Conservation (phyloP, 2,329 filamentous ascomycete genomes). For the Fusarium haematococcum region DNA sequence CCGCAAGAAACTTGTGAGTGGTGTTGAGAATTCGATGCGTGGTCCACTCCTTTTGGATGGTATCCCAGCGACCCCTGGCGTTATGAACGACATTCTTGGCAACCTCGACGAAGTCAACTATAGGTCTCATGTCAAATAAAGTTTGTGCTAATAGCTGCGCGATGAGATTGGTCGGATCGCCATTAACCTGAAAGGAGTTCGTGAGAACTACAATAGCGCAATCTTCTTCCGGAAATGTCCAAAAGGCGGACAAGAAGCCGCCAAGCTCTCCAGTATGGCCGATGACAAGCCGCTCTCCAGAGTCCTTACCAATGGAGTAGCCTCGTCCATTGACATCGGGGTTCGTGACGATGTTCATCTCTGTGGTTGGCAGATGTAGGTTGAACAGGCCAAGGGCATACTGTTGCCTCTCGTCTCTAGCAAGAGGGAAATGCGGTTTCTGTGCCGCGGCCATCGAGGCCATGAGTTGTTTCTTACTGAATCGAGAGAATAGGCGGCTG, state of each 20-base stretch:
- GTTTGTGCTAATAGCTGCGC: background rate
- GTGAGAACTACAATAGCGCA: slow-evolving; percentile 3
- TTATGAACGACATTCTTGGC: background rate
- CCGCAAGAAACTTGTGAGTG: no score
- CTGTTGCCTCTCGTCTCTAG: background rate
- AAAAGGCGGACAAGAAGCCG: background rate
- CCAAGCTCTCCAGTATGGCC: slow-evolving; percentile 5
- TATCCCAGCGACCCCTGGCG: background rate
- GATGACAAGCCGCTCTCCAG: background rate
- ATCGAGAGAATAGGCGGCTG: background rate
- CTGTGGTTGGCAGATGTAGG: background rate
- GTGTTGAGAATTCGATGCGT: background rate
- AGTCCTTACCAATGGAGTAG: background rate
- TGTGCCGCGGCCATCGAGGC: background rate
- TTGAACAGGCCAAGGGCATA: slow-evolving; percentile 3
- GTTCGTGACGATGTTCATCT: slow-evolving; percentile 5
- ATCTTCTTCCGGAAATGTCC: slow-evolving; percentile 12
- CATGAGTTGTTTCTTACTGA: background rate
- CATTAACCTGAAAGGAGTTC: slow-evolving; percentile 5
- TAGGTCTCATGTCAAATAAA: background rate
- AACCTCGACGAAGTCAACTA: background rate
- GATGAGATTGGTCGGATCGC: slow-evolving; percentile 3
- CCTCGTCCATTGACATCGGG: background rate
- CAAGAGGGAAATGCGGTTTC: background rate
- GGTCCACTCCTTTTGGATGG: background rate